phyloP scores from a whole-genome alignment of 2,329 filamentous ascomycete genomes.

The Claviceps purpurea region DNA sequence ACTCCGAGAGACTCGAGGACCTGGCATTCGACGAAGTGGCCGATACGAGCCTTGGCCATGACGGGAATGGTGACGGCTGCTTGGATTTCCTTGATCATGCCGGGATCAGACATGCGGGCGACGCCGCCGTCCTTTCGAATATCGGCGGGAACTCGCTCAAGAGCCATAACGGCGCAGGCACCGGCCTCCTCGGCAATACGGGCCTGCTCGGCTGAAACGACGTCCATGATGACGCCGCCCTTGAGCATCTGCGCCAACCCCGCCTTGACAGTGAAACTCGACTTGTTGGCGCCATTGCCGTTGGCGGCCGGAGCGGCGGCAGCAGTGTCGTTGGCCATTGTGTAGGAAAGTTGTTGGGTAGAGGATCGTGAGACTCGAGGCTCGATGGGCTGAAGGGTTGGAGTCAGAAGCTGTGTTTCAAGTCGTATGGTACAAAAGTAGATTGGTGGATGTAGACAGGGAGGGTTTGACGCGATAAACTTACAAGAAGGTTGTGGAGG shows the following conservation, averaged over 20 bases:
- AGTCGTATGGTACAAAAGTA: no score
- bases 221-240: slow-evolving; percentile 99
- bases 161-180: slow-evolving; percentile 92
- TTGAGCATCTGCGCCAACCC: slow-evolving; percentile 97
- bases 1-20: slow-evolving; percentile 90
- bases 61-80: slow-evolving; percentile 89
- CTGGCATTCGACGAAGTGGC: slow-evolving; percentile 96
- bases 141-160: slow-evolving; percentile 93
- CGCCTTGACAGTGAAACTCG: slow-evolving; percentile 78
- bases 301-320: slow-evolving; percentile 13
- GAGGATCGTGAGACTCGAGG: not conserved
- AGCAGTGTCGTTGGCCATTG: slow-evolving; percentile 23
- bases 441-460: no score
- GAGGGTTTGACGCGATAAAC: no score
- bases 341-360: not conserved
- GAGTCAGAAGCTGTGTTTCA: no score
- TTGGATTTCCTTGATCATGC: slow-evolving; percentile 94
- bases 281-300: slow-evolving; percentile 24
- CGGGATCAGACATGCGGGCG: slow-evolving; percentile 89
- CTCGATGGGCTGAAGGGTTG: no score
- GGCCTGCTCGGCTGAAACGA: slow-evolving; percentile 84
- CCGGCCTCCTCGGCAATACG: slow-evolving; percentile 96
- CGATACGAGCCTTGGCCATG: slow-evolving; percentile 97
- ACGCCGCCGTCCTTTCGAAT: slow-evolving; percentile 89
- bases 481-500: no score